Evolutionary conservation across 345 rosid genomes (phyloP).

Genomic region (Eucalyptus fibrosa): DNA sequence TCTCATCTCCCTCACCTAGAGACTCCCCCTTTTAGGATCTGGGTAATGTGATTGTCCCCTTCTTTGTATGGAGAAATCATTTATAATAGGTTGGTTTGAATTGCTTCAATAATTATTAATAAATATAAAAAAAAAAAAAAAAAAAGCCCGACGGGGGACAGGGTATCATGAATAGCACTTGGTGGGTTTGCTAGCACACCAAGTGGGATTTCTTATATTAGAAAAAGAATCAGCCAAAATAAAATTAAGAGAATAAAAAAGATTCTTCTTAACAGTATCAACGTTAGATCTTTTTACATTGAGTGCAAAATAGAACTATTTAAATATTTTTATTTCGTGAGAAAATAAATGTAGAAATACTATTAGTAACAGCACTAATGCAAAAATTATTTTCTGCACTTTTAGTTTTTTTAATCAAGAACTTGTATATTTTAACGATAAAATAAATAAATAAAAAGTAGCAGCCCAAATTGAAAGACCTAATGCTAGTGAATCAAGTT

Average conservation of each 20-base stretch:
- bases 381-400: not conserved
- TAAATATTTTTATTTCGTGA: no score
- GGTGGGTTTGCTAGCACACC: not conserved
- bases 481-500: not conserved
- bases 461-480: not conserved
- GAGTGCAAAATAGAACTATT: not conserved
- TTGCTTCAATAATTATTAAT: not conserved
- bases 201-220: not conserved
- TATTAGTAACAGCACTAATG: not conserved
- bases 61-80: not conserved
- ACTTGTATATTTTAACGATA: not conserved
- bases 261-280: not conserved
- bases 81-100: not conserved
- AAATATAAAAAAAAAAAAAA: no score
- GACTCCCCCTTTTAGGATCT: not conserved
- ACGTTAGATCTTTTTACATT: no score
- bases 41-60: not conserved
- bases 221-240: not conserved
- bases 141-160: accelerated
- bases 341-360: not conserved
- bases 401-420: not conserved
- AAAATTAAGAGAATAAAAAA: not conserved
- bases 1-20: not conserved
- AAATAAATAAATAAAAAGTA: no score
- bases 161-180: no score